phyloP scores from a whole-genome alignment of 2,329 filamentous ascomycete genomes.

The Exserohilum turcica region DNA sequence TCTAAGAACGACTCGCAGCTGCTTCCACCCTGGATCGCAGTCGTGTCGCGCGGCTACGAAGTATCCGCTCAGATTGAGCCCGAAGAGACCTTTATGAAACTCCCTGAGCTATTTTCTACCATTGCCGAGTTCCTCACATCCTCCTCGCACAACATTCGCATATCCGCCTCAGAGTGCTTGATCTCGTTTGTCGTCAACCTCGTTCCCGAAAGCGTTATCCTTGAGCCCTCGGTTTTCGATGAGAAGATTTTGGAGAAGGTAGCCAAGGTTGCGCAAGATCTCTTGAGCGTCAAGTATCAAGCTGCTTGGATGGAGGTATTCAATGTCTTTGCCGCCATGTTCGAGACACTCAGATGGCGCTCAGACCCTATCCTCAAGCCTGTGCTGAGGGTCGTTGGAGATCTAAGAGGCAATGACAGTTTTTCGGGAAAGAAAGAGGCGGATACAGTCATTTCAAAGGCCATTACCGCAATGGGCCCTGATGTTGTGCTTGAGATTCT shows the following conservation, averaged over 20 bases:
- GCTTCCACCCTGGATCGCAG: conserved; percentile 94
- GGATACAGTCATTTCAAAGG: conserved; percentile 85
- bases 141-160: conserved; percentile 86
- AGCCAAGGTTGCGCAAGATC: conserved; percentile 70
- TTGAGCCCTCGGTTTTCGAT: conserved; percentile 90
- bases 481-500: conserved; percentile 80
- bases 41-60: conserved; percentile 91
- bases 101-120: conserved; percentile 82
- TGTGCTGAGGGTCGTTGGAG: conserved; percentile 79
- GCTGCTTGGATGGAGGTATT: conserved; percentile 95
- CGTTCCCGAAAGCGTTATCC: conserved; percentile 78
- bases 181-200: conserved; percentile 93
- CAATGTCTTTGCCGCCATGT: conserved; percentile 83
- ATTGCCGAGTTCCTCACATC: conserved; percentile 83
- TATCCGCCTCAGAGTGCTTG: conserved; percentile 92
- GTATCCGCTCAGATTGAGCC: conserved; percentile 87
- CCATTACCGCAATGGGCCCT: conserved; percentile 87
- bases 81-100: conserved; percentile 87
- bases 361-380: conserved; percentile 77
- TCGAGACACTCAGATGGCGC: conserved; percentile 84
- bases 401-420: conserved; percentile 82
- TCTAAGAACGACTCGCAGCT: conserved; percentile 93
- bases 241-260: conserved; percentile 87
- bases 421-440: conserved; percentile 95
- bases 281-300: conserved; percentile 90